phyloP scores from a whole-genome alignment of 495 filamentous ascomycete species.

The Penicillium manginii region DNA sequence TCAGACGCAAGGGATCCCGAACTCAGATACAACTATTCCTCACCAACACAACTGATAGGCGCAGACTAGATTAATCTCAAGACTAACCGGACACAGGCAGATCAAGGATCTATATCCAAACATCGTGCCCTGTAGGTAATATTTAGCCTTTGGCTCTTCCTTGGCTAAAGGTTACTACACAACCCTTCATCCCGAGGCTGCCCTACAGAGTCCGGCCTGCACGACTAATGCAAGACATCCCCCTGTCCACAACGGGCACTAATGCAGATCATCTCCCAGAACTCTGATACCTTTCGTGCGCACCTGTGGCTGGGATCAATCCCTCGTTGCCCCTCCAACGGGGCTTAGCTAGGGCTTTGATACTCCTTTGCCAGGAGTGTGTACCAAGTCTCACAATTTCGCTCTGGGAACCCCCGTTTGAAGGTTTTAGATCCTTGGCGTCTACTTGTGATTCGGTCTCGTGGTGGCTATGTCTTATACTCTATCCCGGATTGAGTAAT shows the following conservation, averaged over 20 bases:
- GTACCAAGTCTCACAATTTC: slow-evolving; percentile 1
- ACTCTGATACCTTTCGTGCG: slow-evolving; percentile 11
- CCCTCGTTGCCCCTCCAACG: slow-evolving; percentile 23
- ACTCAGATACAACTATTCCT: slow-evolving; percentile 15
- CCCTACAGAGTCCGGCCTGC: slow-evolving; percentile 16
- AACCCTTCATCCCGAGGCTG: neutral
- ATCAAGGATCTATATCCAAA: slow-evolving; percentile 12
- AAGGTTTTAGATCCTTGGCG: slow-evolving; percentile 2
- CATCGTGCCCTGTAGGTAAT: neutral
- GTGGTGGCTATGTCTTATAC: neutral
- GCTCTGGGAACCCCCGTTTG: neutral
- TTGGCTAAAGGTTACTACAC: neutral
- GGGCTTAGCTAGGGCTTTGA: slow-evolving; percentile 14
- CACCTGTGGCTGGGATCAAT: slow-evolving; percentile 20
- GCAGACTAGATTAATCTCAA: slow-evolving; percentile 9
- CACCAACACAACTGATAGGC: slow-evolving; percentile 14
- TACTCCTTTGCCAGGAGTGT: slow-evolving; percentile 13
- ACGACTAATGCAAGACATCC: slow-evolving; percentile 29
- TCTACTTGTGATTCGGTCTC: neutral
- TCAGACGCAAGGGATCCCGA: slow-evolving; percentile 30
- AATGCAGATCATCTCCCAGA: slow-evolving; percentile 19
- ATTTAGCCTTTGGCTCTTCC: too few species aligned
- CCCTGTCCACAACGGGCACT: slow-evolving; percentile 19
- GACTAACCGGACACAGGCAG: slow-evolving; percentile 4
- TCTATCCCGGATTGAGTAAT: neutral